A percentile compares a stretch with the other conserved stretches of the same genome.
Conservation (phyloP, 192 early-diverging fungal genomes). For the Coemansia sp. region DNA sequence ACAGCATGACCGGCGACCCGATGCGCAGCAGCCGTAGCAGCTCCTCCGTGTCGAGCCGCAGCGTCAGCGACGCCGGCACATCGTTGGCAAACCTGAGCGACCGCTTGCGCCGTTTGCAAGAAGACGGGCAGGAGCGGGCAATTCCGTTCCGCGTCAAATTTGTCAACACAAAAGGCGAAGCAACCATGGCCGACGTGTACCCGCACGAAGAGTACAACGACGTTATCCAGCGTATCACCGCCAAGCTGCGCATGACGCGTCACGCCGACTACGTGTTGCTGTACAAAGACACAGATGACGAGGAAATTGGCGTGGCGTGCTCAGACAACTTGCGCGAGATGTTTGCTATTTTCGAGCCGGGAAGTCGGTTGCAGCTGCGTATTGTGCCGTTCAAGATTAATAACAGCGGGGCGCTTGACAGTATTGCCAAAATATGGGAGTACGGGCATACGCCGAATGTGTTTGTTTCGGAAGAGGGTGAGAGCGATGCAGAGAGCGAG, state of each 20-base stretch:
- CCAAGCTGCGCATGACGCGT: constrained; percentile 42
- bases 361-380: constrained; percentile 36
- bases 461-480: constrained; percentile 17
- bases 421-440: constrained; percentile 41
- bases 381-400: constrained; percentile 46
- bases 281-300: constrained; percentile 47
- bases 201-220: constrained; percentile 38
- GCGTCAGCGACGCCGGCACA: constrained; percentile 2
- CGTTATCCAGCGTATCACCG: constrained; percentile 30
- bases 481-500: constrained; percentile 18
- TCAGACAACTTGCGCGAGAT: constrained; percentile 51
- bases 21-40: constrained; percentile 9
- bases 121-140: constrained; percentile 10
- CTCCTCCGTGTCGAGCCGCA: constrained; percentile 11
- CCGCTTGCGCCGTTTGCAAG: constrained; percentile 24
- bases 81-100: constrained; percentile 26
- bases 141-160: constrained; percentile 47
- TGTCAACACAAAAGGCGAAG: constrained; percentile 39
- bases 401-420: constrained; percentile 42
- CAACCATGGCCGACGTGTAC: constrained; percentile 45
- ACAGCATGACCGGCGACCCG: constrained; percentile 18
- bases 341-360: constrained; percentile 48
- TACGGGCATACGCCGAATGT: constrained; percentile 42
- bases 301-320: constrained; percentile 54
- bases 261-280: constrained; percentile 37